Percentiles rank a stretch among this genome's conserved stretches.
phyloP scores from a whole-genome alignment of 108 stramenopile species.

The Chaetoceros muelleri region DNA sequence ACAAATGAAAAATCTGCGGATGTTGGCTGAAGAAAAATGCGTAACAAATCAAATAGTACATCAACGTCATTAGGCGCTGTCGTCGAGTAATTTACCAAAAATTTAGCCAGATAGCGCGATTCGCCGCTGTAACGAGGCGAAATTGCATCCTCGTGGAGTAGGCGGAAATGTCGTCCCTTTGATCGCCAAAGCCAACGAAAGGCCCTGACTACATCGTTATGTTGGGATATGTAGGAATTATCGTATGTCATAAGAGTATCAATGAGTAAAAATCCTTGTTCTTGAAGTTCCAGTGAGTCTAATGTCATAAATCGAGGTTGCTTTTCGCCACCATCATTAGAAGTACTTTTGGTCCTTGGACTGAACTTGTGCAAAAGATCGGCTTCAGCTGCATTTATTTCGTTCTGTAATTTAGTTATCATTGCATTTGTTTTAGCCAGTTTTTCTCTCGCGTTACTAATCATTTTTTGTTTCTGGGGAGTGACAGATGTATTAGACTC shows the following conservation, averaged over 20 bases:
- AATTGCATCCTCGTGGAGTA: slow-evolving; percentile 69
- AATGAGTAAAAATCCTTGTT: slow-evolving; percentile 60
- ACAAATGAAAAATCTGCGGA: slow-evolving; percentile 68
- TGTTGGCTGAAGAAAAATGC: slow-evolving; percentile 63
- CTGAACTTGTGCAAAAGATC: neutral
- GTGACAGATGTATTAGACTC: neutral
- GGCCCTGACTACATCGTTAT: slow-evolving; percentile 68
- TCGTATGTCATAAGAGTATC: slow-evolving; percentile 43
- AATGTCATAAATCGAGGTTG: slow-evolving; percentile 42
- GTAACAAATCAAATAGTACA: slow-evolving; percentile 75
- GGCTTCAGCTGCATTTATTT: neutral
- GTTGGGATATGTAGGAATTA: slow-evolving; percentile 37
- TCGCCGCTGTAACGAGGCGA: slow-evolving; percentile 67
- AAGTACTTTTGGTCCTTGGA: neutral
- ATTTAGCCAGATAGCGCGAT: slow-evolving; percentile 48
- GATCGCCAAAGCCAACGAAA: slow-evolving; percentile 81
- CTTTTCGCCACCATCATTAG: neutral
- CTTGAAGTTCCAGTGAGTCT: slow-evolving; percentile 58
- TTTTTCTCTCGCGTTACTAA: neutral
- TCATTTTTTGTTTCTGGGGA: neutral
- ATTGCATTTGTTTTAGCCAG: neutral
- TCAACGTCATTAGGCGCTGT: slow-evolving; percentile 53
- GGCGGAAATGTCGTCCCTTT: slow-evolving; percentile 67
- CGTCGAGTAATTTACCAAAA: slow-evolving; percentile 60
- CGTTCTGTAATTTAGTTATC: neutral